These are phyloP conservation scores for Penicillium occitanis DNA, from an alignment of 2,329 filamentous ascomycete species.

Conservation along the genomic window DNA sequence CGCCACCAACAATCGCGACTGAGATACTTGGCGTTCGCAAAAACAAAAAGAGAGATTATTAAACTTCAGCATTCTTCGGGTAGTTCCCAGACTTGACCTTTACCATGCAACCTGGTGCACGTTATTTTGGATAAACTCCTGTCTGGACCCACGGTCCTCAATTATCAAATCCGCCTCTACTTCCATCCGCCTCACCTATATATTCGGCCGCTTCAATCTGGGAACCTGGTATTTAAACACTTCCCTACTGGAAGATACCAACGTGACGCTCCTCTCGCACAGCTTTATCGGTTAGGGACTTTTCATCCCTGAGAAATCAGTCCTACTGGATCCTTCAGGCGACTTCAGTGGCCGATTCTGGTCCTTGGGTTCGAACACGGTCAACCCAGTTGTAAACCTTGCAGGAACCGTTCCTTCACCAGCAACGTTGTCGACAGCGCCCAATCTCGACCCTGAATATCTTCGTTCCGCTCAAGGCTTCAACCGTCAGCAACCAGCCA, in stretches of 20 bases:
- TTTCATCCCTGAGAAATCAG: slow-evolving; percentile 25
- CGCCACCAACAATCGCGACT: not conserved
- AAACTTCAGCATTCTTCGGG: slow-evolving; percentile 1
- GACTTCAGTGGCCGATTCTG: slow-evolving; percentile 52
- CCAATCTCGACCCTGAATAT: slow-evolving; percentile 39
- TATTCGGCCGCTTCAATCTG: not conserved
- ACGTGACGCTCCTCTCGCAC: slow-evolving; percentile 3
- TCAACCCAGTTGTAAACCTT: slow-evolving; percentile 34
- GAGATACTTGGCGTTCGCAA: slow-evolving; percentile 5
- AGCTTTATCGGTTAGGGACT: slow-evolving; percentile 27
- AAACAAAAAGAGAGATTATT: not conserved
- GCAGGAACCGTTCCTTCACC: slow-evolving; percentile 20
- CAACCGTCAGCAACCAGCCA: slow-evolving; percentile 49
- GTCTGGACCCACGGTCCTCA: slow-evolving; percentile 21
- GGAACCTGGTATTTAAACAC: slow-evolving; percentile 11
- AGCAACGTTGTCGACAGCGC: slow-evolving; percentile 33
- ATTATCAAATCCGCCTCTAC: not conserved
- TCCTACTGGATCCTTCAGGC: slow-evolving; percentile 52
- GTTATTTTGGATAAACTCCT: slow-evolving; percentile 16
- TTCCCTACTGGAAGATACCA: slow-evolving; percentile 18
- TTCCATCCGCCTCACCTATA: not conserved
- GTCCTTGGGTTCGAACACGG: slow-evolving; percentile 39
- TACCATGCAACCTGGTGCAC: slow-evolving; percentile 22
- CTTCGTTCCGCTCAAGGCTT: slow-evolving; percentile 36
- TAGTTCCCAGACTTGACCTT: not conserved